Evolutionary conservation across 257 asterid genomes (phyloP).

Genomic region (Forsythia viridissima): DNA sequence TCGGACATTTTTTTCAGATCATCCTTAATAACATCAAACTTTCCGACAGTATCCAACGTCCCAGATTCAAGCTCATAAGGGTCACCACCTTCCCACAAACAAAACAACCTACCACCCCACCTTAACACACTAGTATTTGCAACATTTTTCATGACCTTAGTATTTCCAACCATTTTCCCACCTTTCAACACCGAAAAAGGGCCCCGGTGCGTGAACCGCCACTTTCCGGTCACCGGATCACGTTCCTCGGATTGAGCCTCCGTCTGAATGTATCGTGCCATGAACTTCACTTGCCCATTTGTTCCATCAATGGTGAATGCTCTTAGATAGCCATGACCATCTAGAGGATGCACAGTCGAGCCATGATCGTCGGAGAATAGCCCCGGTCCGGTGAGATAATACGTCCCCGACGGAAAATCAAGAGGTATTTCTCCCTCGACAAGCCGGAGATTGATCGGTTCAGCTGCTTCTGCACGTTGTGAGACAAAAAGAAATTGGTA

Average conservation of each 20-base stretch:
- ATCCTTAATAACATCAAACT: conserved; percentile 38
- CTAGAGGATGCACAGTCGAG: conserved; percentile 96
- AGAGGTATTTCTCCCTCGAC: conserved; percentile 78
- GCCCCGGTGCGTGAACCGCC: conserved; percentile 97
- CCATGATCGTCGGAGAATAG: conserved; percentile 91
- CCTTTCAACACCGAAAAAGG: conserved; percentile 95
- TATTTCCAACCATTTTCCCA: conserved; percentile 80
- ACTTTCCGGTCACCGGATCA: conserved; percentile 71
- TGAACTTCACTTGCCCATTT: conserved; percentile 61
- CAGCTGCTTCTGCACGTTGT: conserved; percentile 76
- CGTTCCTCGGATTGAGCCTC: conserved; percentile 95
- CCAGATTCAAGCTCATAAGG: conserved; percentile 78
- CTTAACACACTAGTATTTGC: conserved; percentile 88
- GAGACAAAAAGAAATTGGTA: conserved; percentile 87
- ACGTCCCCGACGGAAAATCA: conserved; percentile 81
- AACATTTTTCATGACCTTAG: conserved; percentile 98
- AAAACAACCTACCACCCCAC: conserved; percentile 86
- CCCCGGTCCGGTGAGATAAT: conserved; percentile 92
- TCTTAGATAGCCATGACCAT: conserved; percentile 90
- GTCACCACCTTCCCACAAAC: conserved; percentile 97
- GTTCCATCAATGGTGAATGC: conserved; percentile 53
- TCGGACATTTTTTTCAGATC: not conserved
- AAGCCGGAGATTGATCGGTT: conserved; percentile 67
- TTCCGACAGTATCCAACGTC: conserved; percentile 64
- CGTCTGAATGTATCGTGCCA: conserved; percentile 88